Evolutionary conservation across 352 stramenopile genomes (phyloP).

Genomic region (Phytophthora brassicae): DNA sequence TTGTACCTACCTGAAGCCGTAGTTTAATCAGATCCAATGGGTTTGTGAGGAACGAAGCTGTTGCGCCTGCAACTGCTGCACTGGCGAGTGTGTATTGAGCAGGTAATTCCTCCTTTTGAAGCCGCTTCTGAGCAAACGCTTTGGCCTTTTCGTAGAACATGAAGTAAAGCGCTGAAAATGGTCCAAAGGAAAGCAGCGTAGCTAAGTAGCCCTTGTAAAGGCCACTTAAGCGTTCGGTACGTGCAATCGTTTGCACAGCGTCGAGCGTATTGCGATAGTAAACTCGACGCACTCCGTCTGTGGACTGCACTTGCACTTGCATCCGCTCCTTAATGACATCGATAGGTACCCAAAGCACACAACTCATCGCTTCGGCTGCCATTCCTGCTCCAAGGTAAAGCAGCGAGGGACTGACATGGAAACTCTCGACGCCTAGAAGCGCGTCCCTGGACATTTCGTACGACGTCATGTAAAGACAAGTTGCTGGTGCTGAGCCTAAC

Average conservation of each 20-base stretch:
- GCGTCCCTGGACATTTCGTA: conserved; percentile 92
- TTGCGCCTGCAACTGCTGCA: conserved; percentile 83
- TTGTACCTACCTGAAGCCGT: conserved; percentile 90
- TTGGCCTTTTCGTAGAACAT: conserved; percentile 95
- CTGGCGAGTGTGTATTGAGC: conserved; percentile 65
- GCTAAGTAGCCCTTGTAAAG: conserved; percentile 96
- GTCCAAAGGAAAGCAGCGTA: conserved; percentile 96
- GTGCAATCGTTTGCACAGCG: conserved; percentile 89
- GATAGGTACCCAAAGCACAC: conserved; percentile 98
- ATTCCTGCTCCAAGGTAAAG: conserved; percentile 75
- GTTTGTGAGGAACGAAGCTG: conserved; percentile 96
- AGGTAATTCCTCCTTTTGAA: conserved; percentile 47
- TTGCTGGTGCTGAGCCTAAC: conserved; percentile 93
- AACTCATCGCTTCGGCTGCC: conserved; percentile 83
- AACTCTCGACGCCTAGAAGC: conserved; percentile 43
- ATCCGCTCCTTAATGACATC: conserved; percentile 99
- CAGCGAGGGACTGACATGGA: conserved; percentile 54
- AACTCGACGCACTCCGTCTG: conserved; percentile 17
- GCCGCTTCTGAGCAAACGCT: conserved; percentile 41
- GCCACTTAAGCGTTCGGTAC: conserved; percentile 87
- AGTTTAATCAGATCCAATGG: conserved; percentile 97
- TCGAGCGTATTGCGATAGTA: conserved; percentile 93
- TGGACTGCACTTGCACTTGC: conserved; percentile 89
- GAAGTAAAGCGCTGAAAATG: conserved; percentile 98
- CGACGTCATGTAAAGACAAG: conserved; percentile 95